Evolutionary conservation across 2,329 filamentous ascomycete genomes (phyloP).

Genomic region (Alternaria gaisen): DNA sequence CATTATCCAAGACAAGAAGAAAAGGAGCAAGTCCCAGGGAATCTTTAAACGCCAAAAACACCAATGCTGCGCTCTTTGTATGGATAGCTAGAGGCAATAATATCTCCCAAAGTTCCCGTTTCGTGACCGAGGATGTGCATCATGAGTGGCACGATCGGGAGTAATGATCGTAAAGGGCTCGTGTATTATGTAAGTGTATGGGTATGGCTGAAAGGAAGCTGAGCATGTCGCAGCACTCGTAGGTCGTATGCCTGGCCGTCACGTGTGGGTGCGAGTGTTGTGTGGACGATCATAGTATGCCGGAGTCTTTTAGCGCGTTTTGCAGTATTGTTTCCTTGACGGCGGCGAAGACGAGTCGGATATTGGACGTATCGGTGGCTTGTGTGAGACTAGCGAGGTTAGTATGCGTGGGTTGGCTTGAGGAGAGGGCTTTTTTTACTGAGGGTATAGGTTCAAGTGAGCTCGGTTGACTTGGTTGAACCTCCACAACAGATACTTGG

Average conservation of each 20-base stretch:
- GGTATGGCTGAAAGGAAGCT: constrained; percentile 17
- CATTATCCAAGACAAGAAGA: constrained; percentile 22
- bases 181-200: constrained; percentile 47
- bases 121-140: constrained; percentile 47
- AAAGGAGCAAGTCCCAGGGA: constrained; percentile 32
- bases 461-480: constrained; percentile 99
- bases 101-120: constrained; percentile 44
- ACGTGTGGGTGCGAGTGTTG: constrained; percentile 32
- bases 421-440: constrained; percentile 60
- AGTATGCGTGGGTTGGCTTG: constrained; percentile 15
- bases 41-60: constrained; percentile 47
- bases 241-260: constrained; percentile 44
- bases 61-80: constrained; percentile 50
- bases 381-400: constrained; percentile 80
- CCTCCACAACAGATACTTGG: constrained; percentile 96
- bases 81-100: constrained; percentile 49
- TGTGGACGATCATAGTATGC: constrained; percentile 70
- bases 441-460: constrained; percentile 95
- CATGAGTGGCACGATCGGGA: constrained; percentile 40
- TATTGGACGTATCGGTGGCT: constrained; percentile 98
- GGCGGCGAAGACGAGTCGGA: constrained; percentile 94
- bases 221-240: constrained; percentile 15
- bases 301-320: constrained; percentile 97
- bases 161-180: constrained; percentile 44
- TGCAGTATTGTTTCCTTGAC: constrained; percentile 99